Evolutionary conservation across 371 early-diverging fungal genomes (phyloP), one percentile per base, ranked within the genome.

Genomic region (Mortierella sp.): DNA sequence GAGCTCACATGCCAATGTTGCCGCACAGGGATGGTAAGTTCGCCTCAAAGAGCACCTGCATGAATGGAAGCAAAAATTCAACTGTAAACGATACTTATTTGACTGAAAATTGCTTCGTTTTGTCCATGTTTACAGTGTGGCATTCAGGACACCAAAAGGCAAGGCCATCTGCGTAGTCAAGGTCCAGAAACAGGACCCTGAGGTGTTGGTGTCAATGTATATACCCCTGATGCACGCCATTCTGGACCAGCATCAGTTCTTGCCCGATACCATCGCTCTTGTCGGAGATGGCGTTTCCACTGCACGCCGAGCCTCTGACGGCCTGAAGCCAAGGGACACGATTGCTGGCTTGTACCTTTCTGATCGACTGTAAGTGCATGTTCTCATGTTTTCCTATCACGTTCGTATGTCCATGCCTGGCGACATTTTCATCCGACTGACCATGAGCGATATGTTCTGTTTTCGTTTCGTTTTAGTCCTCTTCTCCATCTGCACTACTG

Each of bases 221-320:
- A 86, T 82, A 35, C 87, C 87, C 49, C 83, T 96, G 60, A 91
- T 96, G 70, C 91, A 92, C 79, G 90, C 92, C 8, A 90, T 96
- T 16, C 81, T 96, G 48, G 95, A 96, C 49, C 89, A 93, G 27
- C 96, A 96, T 82, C 91, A 91, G 72, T 93, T 96, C 84, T 76
- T 95, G 68, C 85, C 95, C 3, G 95, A 96, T 82, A 91, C 91
- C 32, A 91, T 97, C 65, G 93, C 93, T 0, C 91, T 96, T 75
- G 90, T 96, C 6, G 89, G 82, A 5, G 87, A 86, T 11, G 72
- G 54, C 27, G 87, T 86, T 14, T 79, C 80, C 16, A 86, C 87
- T 1, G 74, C 82, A 7, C 79, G 83, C 18, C 70, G 83, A 70
- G 27, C 51, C 12, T 71, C 77, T 27, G 87, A 86, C 58, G 87